Evolutionary conservation across 179 eudicot genomes (phyloP).

Genomic region (Camellia oleifera): DNA sequence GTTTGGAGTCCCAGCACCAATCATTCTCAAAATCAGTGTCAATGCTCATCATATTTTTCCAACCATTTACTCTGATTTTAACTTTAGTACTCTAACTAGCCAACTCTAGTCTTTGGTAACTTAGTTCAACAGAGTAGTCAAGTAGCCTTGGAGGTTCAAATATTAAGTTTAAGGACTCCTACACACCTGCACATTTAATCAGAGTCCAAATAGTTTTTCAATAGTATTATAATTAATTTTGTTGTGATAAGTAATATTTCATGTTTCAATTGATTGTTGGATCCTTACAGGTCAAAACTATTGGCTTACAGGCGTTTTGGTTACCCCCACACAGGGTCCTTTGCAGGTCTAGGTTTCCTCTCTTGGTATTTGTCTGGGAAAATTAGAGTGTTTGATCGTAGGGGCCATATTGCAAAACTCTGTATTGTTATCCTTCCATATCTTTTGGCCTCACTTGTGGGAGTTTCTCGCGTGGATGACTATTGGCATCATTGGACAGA

Average conservation of each 20-base stretch:
- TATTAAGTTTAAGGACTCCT: too few species aligned
- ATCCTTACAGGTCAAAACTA: not conserved
- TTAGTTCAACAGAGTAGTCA: too few species aligned
- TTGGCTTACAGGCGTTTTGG: not conserved
- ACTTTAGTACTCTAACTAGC: too few species aligned
- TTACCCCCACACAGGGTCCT: conserved; percentile 49
- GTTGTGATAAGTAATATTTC: not conserved
- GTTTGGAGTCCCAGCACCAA: too few species aligned
- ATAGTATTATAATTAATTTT: not conserved
- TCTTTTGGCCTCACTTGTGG: conserved; percentile 68
- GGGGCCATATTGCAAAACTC: conserved; percentile 70
- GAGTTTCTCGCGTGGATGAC: conserved; percentile 74
- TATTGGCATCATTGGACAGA: conserved; percentile 92
- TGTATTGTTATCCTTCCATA: conserved; percentile 54
- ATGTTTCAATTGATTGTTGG: not conserved
- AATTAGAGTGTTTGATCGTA: conserved; percentile 58
- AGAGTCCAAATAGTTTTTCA: too few species aligned
- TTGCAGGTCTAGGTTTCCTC: conserved; percentile 70
- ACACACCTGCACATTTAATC: too few species aligned
- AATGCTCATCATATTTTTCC: not conserved
- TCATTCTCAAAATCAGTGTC: too few species aligned
- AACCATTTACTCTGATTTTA: not conserved
- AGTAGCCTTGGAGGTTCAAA: too few species aligned
- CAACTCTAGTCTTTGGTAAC: too few species aligned
- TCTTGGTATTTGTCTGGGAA: conserved; percentile 69